Percentiles rank a stretch among this genome's conserved stretches.
phyloP scores from a whole-genome alignment of 1,284 basidiomycete species.

The Trametes pubescens region DNA sequence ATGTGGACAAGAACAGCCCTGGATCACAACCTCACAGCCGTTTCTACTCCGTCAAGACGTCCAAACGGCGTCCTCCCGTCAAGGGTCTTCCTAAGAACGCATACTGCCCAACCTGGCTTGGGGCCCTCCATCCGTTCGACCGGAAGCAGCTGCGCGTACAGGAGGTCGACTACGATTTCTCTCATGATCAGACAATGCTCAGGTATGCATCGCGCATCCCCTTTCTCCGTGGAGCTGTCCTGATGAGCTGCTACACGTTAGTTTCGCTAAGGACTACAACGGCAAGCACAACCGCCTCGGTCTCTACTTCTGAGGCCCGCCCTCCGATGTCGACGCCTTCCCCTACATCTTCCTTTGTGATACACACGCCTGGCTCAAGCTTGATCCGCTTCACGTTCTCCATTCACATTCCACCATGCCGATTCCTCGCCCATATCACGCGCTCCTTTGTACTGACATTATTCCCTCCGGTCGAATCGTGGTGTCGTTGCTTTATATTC shows the following conservation, averaged over 20 bases:
- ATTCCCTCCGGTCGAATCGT: no score
- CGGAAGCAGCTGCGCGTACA: neutral
- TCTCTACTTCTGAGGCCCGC: neutral
- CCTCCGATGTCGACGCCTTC: neutral
- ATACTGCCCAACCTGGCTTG: slow-evolving; percentile 1
- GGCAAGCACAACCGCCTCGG: neutral
- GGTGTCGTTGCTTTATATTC: no score
- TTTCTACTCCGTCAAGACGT: neutral
- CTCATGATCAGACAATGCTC: neutral
- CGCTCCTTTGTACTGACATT: no score
- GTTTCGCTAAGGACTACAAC: neutral
- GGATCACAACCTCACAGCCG: slow-evolving; percentile 1
- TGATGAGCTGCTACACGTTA: neutral
- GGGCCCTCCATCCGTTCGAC: neutral
- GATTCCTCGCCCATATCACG: no score
- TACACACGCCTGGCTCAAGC: no score
- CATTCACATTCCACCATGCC: no score
- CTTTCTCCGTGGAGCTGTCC: neutral
- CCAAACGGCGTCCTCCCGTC: neutral
- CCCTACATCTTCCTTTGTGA: neutral
- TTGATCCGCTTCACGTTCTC: no score
- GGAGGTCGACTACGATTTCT: neutral
- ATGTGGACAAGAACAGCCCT: neutral
- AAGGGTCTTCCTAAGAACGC: slow-evolving; percentile 1
- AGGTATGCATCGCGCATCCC: neutral